phyloP scores from a whole-genome alignment of 352 stramenopile species.

The Phytophthora macrochlamydospora region DNA sequence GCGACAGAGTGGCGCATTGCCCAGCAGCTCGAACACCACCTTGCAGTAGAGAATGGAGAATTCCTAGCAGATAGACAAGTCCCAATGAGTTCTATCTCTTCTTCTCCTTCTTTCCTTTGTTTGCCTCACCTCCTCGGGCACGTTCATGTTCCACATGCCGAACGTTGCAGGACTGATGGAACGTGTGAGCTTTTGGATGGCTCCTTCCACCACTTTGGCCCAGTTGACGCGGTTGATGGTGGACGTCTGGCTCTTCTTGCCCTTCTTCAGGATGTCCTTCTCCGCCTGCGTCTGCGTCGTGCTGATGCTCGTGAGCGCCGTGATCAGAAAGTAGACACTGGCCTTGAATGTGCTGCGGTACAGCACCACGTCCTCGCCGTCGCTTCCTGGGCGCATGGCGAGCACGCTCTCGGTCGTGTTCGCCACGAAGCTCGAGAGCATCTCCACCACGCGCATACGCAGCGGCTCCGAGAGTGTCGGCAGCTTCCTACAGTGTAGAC shows the following conservation, averaged over 20 bases:
- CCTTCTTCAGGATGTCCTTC: conserved; percentile 73
- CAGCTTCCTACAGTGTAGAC: conserved; percentile 43
- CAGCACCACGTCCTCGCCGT: conserved; percentile 45
- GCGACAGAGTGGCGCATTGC: conserved; percentile 65
- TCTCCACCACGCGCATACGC: conserved; percentile 70
- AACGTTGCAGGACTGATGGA: conserved; percentile 72
- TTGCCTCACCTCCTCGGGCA: conserved; percentile 66
- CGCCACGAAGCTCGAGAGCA: conserved; percentile 62
- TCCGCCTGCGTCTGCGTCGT: conserved; percentile 54
- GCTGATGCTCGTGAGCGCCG: conserved; percentile 56
- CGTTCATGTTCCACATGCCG: conserved; percentile 78
- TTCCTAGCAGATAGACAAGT: conserved; percentile 38
- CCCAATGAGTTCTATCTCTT: neutral
- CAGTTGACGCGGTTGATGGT: conserved; percentile 59
- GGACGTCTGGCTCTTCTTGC: conserved; percentile 46
- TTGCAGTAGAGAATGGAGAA: conserved; percentile 81
- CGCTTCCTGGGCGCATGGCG: conserved; percentile 31
- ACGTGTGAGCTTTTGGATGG: conserved; percentile 60
- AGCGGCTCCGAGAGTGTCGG: conserved; percentile 48
- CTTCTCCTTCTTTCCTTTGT: neutral
- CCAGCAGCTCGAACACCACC: conserved; percentile 67
- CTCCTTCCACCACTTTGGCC: conserved; percentile 67
- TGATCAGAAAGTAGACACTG: conserved; percentile 76
- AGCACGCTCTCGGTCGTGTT: conserved; percentile 64
- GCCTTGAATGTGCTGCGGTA: conserved; percentile 71